Evolutionary conservation across 2,329 filamentous ascomycete species (phyloP).

Genomic region (Zalaria obscura): DNA sequence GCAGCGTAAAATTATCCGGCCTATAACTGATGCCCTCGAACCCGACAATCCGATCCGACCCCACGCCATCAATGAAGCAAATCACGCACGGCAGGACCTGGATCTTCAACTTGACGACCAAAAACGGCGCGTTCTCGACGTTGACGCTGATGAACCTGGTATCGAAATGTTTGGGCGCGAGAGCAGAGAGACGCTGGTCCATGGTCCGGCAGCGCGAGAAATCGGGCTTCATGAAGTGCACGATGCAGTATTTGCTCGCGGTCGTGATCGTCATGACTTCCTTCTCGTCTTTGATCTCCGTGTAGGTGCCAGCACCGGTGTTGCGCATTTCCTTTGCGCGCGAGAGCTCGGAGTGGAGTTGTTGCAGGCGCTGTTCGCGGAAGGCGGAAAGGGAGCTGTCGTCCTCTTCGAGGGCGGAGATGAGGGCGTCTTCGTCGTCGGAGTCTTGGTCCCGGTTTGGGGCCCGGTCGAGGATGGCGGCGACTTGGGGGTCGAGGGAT

Average conservation of each 20-base stretch:
- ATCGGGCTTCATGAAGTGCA: slow-evolving; percentile 52
- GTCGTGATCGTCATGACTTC: slow-evolving; percentile 46
- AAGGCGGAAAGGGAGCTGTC: slow-evolving; percentile 39
- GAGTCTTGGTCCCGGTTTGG: slow-evolving; percentile 27
- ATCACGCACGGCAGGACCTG: slow-evolving; percentile 46
- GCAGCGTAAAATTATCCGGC: slow-evolving; percentile 38
- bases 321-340: slow-evolving; percentile 37
- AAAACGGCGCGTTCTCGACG: slow-evolving; percentile 45
- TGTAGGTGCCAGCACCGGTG: slow-evolving; percentile 38
- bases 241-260: slow-evolving; percentile 39
- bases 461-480: slow-evolving; percentile 31
- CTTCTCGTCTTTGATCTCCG: slow-evolving; percentile 44
- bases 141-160: slow-evolving; percentile 44
- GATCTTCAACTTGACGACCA: slow-evolving; percentile 43
- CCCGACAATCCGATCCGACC: slow-evolving; percentile 42
- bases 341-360: slow-evolving; percentile 41
- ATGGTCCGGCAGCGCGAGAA: slow-evolving; percentile 48
- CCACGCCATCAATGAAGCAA: slow-evolving; percentile 40
- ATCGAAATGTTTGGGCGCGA: slow-evolving; percentile 44
- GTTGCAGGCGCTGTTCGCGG: slow-evolving; percentile 42
- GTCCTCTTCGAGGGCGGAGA: slow-evolving; percentile 38
- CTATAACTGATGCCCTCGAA: slow-evolving; percentile 43
- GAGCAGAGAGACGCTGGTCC: slow-evolving; percentile 41
- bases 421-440: slow-evolving; percentile 46
- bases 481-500: slow-evolving; percentile 35